Evolutionary conservation across 768 basidiomycete genomes (phyloP).

Genomic region (Lanmaoa pseudosensibilis): DNA sequence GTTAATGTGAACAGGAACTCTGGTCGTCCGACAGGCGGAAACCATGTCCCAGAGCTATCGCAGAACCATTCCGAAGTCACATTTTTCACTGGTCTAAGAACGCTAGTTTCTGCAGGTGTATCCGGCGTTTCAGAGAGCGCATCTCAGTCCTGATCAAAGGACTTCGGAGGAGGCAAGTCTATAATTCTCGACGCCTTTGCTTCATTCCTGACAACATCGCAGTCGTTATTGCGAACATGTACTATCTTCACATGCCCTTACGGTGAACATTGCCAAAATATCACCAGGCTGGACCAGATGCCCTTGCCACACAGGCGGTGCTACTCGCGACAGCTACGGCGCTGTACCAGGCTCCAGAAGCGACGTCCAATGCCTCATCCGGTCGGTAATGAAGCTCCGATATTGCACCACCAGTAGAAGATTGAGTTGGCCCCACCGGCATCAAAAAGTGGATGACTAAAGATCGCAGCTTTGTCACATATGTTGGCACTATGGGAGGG

Average conservation of each 20-base stretch:
- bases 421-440: constrained; percentile 8
- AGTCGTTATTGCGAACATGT: constrained; percentile 30
- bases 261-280: constrained; percentile 4
- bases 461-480: constrained; percentile 19
- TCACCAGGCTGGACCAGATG: constrained; percentile 22
- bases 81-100: constrained; percentile 18
- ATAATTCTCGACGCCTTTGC: neutral
- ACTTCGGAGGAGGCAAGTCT: constrained; percentile 25
- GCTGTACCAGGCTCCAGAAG: constrained; percentile 25
- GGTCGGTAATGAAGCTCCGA: constrained; percentile 21
- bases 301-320: constrained; percentile 28
- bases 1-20: neutral
- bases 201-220: constrained; percentile 5
- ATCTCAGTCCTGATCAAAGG: constrained; percentile 31
- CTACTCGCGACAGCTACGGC: constrained; percentile 25
- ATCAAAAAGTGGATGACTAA: constrained; percentile 23
- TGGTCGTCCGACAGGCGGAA: neutral
- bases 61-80: neutral
- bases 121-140: constrained; percentile 25
- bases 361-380: constrained; percentile 21
- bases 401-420: neutral
- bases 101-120: constrained; percentile 17
- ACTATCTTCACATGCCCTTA: neutral
- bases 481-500: constrained; percentile 16
- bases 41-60: neutral